Evolutionary conservation across 176 grass and related monocot species (phyloP).

Genomic region (Phyllostachys edulis): DNA sequence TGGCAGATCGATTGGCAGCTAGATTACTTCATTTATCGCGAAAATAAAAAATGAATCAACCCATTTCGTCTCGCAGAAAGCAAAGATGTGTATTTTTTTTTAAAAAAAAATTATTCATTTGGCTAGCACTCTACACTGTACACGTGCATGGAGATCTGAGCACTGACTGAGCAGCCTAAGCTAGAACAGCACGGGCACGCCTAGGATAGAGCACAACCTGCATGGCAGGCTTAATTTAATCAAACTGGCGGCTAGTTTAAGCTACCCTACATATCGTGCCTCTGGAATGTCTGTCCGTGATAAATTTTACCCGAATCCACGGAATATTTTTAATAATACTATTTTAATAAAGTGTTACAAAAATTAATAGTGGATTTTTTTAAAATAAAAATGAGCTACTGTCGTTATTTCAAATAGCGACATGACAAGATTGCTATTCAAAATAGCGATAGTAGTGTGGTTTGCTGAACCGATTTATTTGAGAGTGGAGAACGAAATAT

Average conservation of each 20-base stretch:
- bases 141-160: neutral
- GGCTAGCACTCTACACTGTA: neutral
- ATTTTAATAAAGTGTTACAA: no score
- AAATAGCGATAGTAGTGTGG: no score
- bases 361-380: no score
- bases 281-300: constrained; percentile 20
- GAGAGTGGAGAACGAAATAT: no score
- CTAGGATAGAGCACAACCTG: neutral
- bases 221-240: neutral
- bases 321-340: no score
- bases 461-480: no score
- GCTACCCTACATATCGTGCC: neutral
- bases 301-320: neutral
- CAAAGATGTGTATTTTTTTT: neutral
- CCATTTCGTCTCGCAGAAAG: neutral
- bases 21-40: neutral
- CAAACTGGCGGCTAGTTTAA: neutral
- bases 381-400: no score
- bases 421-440: no score
- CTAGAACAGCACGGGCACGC: neutral
- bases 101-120: neutral
- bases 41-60: neutral
- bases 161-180: neutral
- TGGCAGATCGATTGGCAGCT: neutral
- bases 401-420: no score